A percentile compares a stretch with the other conserved stretches of the same genome.
These are phyloP conservation scores for Verticillium longisporum DNA, from an alignment of 2,329 filamentous ascomycete genomes.

Conservation along the genomic window DNA sequence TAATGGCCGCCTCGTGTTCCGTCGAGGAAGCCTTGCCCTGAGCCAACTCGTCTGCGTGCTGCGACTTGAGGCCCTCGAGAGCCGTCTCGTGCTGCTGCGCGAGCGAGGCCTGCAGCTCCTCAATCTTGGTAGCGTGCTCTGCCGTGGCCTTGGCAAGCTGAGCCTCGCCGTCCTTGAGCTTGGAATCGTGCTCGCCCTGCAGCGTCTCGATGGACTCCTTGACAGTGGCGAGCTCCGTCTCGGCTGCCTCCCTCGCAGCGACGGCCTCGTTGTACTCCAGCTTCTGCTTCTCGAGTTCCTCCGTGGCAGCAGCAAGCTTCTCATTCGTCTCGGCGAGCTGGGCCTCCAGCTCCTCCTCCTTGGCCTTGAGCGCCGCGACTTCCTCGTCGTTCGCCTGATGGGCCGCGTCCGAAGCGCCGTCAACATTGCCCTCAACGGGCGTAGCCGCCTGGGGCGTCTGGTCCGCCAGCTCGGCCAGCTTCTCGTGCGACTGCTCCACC, in stretches of 20 bases:
- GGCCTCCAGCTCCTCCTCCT: conserved; percentile 40
- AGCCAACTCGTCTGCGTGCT: conserved; percentile 43
- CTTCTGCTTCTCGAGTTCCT: conserved; percentile 43
- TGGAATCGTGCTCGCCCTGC: conserved; percentile 31
- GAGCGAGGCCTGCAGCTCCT: conserved; percentile 41
- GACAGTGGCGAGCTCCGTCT: conserved; percentile 39
- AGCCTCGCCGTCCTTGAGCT: conserved; percentile 29
- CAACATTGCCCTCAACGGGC: conserved; percentile 18
- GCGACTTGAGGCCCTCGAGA: conserved; percentile 43
- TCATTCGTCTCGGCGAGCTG: conserved; percentile 41
- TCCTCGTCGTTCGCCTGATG: conserved; percentile 30
- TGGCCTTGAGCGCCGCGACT: conserved; percentile 40
- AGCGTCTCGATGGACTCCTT: conserved; percentile 43
- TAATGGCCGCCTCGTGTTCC: conserved; percentile 41
- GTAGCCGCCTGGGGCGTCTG: conserved; percentile 27
- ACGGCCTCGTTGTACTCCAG: conserved; percentile 40
- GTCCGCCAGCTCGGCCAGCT: conserved; percentile 46
- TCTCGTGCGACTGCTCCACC: conserved; percentile 48
- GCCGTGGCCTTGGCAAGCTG: conserved; percentile 30
- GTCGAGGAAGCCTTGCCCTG: conserved; percentile 36
- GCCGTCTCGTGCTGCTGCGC: conserved; percentile 42
- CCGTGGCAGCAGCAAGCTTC: conserved; percentile 44
- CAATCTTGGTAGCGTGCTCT: conserved; percentile 42
- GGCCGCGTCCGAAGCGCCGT: conserved; percentile 16
- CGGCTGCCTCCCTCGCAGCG: conserved; percentile 39